Base-by-base conservation (phyloP, 495 filamentous ascomycete species). In the Saxophila tyrrhenica region DNA sequence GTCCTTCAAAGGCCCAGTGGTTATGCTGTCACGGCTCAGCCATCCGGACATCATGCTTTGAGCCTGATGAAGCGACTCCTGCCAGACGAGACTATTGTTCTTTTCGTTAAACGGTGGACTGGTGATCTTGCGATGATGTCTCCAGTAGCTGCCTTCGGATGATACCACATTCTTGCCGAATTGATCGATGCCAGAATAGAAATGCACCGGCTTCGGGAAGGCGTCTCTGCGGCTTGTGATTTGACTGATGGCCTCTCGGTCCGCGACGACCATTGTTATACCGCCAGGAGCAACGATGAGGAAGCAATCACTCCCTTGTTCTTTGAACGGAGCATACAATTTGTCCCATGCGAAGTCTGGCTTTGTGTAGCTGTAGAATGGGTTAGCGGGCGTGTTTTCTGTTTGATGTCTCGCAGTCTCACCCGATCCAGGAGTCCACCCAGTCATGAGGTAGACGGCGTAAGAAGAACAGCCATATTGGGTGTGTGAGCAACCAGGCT, bases 81-180 rank as follows among this genome's bases (percentile, higher is more conserved):
- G 62, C 62, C 83, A 86, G 1, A 84, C 81, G 48, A 82, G 55
- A 2, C 74, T 74, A 50, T 84, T 83, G 66, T 86, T 86, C 69
- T 75, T 83, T 69, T 87, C 84, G 45, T 80, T 80, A 64, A 87
- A 87, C 20, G 78, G 78, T 20, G 81, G 79, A 24, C 78, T 75
- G 0, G 80, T 82, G 20, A 83, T 75, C 65, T 83, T 85, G 48
- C 84, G 75, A 64, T 87, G 84, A 65, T 76, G 71, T 47, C 79
- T 72, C 84, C 84, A 88, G 9, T 69, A 46, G 16, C 70, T 58
- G 17, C 81, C 83, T 61, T 86, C 83, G 11, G 80, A 76, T 0
- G 75, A 77, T 22, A 87, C 71, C 2, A 87, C 72, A 61, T 83
- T 87, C 13, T 68, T 64, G 24, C 84, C 84, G 61, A 78, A 87